Base-by-base conservation (phyloP, 2,329 filamentous ascomycete species). In the Escovopsis sp. region DNA sequence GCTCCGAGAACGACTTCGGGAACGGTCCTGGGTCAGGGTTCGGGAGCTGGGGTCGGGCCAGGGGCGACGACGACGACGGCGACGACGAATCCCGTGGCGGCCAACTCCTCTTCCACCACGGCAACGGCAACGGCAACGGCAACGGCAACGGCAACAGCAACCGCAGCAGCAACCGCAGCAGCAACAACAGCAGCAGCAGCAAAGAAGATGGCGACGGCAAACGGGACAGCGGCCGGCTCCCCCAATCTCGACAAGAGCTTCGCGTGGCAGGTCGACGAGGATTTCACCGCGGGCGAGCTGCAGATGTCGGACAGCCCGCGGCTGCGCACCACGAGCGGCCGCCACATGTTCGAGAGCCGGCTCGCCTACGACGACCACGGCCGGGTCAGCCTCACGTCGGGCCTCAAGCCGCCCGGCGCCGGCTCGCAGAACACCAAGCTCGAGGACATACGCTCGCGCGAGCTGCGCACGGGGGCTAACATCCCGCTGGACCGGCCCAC, bases 281-380 rank as follows among this genome's bases (percentile, higher is more conserved):
- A 75, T 36, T 72, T 75, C 42, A 73, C 70, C 1, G 69, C 63
- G 10, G 60, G 62, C 29, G 69, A 73, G 39, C 39, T 73, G 27
- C 68, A 72, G 38, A 47, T 68, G 25, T 74, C 70, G 0, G 58
- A 66, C 41, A 74, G 69, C 41, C 70, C 70, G n/a, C 63, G 66
- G 23, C 60, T 73, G 35, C 55, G 50, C 19, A n/a, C n/a, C n/a
- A n/a, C n/a, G 21, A 51, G 61, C 16, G 51, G 44, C 18, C 50
- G 52, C 21, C 50, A 54, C 21, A 59, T 53, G 2, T 58, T 58
- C 37, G 55, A 48, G 10, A 50, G 51, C 33, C 53, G 56, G 10
- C 49, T 55, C 5, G 43, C 47, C 7, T 54, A 55, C 21, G 48
- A 51, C 27, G 50, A 53, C n/a, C 43, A 42, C 0, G 53, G 48